phyloP scores from a whole-genome alignment of 2,329 filamentous ascomycete species.

The Hymenotorrendiella dingleyae region DNA sequence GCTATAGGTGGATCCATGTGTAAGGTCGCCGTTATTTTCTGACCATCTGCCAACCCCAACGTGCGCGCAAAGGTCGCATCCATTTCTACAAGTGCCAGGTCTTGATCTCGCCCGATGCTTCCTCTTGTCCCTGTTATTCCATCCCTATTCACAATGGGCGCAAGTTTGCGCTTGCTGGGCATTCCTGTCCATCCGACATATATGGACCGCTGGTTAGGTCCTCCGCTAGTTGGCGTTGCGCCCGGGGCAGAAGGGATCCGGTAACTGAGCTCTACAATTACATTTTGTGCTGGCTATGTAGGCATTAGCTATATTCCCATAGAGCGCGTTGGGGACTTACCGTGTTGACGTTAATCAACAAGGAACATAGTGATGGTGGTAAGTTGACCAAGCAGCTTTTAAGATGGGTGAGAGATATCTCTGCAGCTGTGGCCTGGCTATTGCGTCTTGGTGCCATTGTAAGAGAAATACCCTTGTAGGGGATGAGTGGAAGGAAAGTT shows the following conservation, averaged over 20 bases:
- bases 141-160: constrained; percentile 67
- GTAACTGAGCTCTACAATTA: constrained; percentile 86
- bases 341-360: constrained; percentile 85
- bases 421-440: constrained; percentile 63
- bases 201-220: constrained; percentile 58
- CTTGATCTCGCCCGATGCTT: constrained; percentile 62
- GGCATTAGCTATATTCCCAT: background rate
- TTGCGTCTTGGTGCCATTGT: constrained; percentile 35
- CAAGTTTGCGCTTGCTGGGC: constrained; percentile 80
- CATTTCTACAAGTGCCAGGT: constrained; percentile 73
- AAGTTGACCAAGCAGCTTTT: constrained; percentile 96
- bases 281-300: constrained; percentile 80
- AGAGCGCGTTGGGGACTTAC: constrained; percentile 45
- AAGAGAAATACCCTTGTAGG: constrained; percentile 1
- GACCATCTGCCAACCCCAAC: constrained; percentile 72
- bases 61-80: constrained; percentile 78
- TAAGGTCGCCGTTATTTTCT: constrained; percentile 65
- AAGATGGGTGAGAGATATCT: constrained; percentile 74
- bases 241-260: constrained; percentile 49
- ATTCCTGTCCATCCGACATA: constrained; percentile 97
- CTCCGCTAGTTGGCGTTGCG: constrained; percentile 39
- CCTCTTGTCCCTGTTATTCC: constrained; percentile 57
- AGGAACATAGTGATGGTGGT: constrained; percentile 72
- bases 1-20: constrained; percentile 88
- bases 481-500: too few relatives aligned